Evolutionary conservation across 345 rosid species (phyloP).

Genomic region (Ailanthus altissimus): DNA sequence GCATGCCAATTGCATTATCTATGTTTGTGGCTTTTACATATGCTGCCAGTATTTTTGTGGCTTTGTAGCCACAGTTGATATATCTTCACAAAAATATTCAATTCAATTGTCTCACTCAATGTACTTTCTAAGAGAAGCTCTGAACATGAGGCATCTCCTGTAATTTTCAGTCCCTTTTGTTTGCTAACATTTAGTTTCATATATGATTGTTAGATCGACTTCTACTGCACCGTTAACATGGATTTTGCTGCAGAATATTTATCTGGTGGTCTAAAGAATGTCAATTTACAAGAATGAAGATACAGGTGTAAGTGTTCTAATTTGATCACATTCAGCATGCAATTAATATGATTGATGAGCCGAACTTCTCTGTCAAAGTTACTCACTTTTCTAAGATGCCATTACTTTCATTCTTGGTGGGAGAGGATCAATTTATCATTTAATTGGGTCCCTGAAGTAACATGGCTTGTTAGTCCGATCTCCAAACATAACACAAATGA

Average conservation of each 20-base stretch:
- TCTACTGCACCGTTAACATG: neutral
- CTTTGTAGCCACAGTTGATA: neutral
- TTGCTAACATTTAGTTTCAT: neutral
- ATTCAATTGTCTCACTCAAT: slow-evolving; percentile 13
- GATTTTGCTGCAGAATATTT: neutral
- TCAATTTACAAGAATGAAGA: neutral
- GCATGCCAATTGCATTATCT: neutral
- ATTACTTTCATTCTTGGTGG: neutral
- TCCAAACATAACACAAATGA: neutral
- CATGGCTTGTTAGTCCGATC: slow-evolving; percentile 22
- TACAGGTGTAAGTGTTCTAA: slow-evolving; percentile 3
- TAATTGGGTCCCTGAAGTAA: slow-evolving; percentile 17
- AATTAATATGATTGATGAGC: neutral
- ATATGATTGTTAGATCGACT: neutral
- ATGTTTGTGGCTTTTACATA: neutral
- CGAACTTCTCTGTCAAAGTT: neutral
- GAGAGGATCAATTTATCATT: neutral
- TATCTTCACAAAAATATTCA: neutral
- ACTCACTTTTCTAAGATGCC: neutral
- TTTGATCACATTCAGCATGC: slow-evolving; percentile 10
- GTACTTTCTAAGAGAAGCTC: neutral
- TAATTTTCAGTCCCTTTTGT: slow-evolving; percentile 11
- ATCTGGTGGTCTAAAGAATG: neutral
- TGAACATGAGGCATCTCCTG: slow-evolving; percentile 1
- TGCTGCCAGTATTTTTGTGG: slow-evolving; percentile 1